Percentiles rank a stretch among this genome's conserved stretches.
Conservation (phyloP, 2,329 filamentous ascomycete genomes). For the Grosmannia clavigera region DNA sequence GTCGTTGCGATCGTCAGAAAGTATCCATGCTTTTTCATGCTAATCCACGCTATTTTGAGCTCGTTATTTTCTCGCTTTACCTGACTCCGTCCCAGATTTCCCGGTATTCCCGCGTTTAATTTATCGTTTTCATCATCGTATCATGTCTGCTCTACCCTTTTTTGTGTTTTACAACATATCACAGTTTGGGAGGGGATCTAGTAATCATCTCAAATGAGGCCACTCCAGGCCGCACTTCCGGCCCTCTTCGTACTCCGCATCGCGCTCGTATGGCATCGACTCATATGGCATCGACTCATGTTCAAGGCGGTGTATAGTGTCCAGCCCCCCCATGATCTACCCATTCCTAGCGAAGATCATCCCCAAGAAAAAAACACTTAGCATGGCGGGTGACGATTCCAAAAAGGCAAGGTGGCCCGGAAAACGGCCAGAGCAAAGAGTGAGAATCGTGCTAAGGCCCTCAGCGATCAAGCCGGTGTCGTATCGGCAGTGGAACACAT, state of each 20-base stretch:
- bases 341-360: conserved; percentile 1
- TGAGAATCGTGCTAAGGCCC: not conserved
- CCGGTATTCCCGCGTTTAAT: not conserved
- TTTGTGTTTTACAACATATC: not conserved
- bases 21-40: not conserved
- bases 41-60: not conserved
- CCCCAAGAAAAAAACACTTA: not conserved
- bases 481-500: not conserved
- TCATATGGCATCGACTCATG: not conserved
- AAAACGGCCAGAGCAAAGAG: not conserved
- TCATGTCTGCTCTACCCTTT: not conserved
- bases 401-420: not conserved
- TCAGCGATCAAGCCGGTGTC: not conserved
- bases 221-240: not conserved
- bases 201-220: not conserved
- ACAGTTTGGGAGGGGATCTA: not conserved
- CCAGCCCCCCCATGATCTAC: not conserved
- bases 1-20: not conserved
- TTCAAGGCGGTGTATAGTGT: not conserved
- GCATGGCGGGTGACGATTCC: not conserved
- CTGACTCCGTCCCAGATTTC: not conserved
- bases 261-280: not conserved
- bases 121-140: not conserved
- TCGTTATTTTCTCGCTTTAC: not conserved
- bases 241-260: not conserved